Evolutionary conservation across 2,329 filamentous ascomycete genomes (phyloP).

Genomic region (Colletotrichum lentis): DNA sequence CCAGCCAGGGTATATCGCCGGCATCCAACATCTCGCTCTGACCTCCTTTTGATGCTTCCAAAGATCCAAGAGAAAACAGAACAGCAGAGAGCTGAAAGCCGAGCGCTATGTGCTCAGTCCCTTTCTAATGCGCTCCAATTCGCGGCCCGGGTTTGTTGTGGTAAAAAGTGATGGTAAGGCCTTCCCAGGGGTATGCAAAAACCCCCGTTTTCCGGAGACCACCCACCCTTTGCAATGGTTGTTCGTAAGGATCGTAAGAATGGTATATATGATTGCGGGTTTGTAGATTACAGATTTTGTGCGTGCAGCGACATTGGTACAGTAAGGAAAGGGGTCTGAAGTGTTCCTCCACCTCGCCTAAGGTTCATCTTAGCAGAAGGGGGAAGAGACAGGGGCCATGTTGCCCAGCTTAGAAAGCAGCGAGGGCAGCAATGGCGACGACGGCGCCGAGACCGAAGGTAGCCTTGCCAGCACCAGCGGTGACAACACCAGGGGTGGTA

Average conservation of each 20-base stretch:
- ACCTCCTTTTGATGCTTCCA: conserved; percentile 26
- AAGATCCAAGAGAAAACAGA: conserved; percentile 6
- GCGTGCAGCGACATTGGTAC: conserved; percentile 38
- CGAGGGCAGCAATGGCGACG: conserved; percentile 54
- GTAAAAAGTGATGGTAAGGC: background rate
- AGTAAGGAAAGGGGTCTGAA: conserved; percentile 40
- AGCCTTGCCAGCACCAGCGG: conserved; percentile 52
- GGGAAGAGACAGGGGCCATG: conserved; percentile 1
- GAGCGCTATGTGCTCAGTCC: background rate
- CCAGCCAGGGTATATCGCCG: conserved; percentile 35
- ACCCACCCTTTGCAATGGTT: conserved; percentile 42
- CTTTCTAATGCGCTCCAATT: conserved; percentile 26
- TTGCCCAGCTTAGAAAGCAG: conserved; percentile 42
- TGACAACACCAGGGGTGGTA: conserved; percentile 47
- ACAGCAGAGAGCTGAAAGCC: conserved; percentile 12
- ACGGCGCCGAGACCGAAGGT: conserved; percentile 57
- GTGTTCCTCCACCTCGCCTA: conserved; percentile 25
- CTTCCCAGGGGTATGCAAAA: background rate
- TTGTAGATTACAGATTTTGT: conserved; percentile 32
- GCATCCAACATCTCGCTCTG: conserved; percentile 14
- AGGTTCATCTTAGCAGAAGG: conserved; percentile 19
- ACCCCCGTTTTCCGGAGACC: conserved; percentile 19
- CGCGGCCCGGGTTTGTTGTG: conserved; percentile 11
- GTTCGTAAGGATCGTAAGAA: conserved; percentile 69
- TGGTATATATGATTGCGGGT: conserved; percentile 46